Conservation (phyloP, 2,329 filamentous ascomycete genomes). For the Pezicula radicicola region DNA sequence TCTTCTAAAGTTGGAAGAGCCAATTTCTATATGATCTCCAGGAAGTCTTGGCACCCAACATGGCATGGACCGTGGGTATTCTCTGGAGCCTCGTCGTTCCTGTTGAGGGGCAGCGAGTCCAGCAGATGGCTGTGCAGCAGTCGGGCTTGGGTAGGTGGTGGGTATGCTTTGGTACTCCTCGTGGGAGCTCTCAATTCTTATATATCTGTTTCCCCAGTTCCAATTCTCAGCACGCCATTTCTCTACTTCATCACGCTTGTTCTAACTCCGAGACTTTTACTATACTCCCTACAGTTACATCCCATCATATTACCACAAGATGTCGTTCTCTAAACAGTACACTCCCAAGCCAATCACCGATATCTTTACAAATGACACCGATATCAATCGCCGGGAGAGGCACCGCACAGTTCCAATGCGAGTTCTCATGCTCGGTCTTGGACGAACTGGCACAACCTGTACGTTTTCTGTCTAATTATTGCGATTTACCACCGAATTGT, state of each 20-base stretch:
- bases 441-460: slow-evolving; percentile 68
- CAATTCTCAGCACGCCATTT: too few relatives aligned
- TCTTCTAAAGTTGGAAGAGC: too few relatives aligned
- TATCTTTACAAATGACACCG: slow-evolving; percentile 61
- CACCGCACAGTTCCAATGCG: slow-evolving; percentile 67
- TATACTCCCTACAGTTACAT: neutral
- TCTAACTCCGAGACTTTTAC: neutral
- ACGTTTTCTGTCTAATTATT: slow-evolving; percentile 23
- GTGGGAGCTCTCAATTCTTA: too few relatives aligned
- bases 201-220: too few relatives aligned
- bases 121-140: too few relatives aligned
- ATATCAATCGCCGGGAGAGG: slow-evolving; percentile 64
- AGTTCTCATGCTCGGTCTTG: slow-evolving; percentile 65
- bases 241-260: neutral
- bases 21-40: too few relatives aligned
- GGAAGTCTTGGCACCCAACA: too few relatives aligned
- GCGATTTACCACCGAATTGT: neutral
- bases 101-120: too few relatives aligned
- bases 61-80: too few relatives aligned
- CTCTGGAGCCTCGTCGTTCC: too few relatives aligned
- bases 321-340: slow-evolving; percentile 6
- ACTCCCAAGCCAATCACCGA: slow-evolving; percentile 47
- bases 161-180: too few relatives aligned
- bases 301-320: neutral
- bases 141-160: too few relatives aligned